phyloP scores from a whole-genome alignment of 768 basidiomycete genomes.

The Panellus pusillus region DNA sequence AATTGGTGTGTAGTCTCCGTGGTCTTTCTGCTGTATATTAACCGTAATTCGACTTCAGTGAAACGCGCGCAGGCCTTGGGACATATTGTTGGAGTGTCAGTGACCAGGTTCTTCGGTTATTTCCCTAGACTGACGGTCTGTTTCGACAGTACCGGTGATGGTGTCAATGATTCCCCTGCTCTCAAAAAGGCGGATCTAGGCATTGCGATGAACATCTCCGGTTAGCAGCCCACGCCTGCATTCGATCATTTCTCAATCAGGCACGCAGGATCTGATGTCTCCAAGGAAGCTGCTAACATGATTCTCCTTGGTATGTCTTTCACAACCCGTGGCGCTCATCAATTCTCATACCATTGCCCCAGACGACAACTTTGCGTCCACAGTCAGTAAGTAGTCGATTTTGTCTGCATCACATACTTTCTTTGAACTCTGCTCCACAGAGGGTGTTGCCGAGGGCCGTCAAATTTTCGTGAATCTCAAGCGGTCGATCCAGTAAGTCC shows the following conservation, averaged over 20 bases:
- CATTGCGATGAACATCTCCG: constrained; percentile 76
- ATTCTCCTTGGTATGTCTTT: constrained; percentile 55
- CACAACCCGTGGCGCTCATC: neutral
- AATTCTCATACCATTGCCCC: neutral
- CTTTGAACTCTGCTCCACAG: constrained; percentile 28
- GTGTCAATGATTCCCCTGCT: constrained; percentile 72
- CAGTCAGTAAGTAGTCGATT: constrained; percentile 52
- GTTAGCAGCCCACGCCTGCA: neutral
- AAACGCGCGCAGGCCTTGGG: constrained; percentile 71
- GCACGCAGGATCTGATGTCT: constrained; percentile 55
- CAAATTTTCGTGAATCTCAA: constrained; percentile 72
- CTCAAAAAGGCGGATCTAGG: constrained; percentile 72
- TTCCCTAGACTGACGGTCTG: constrained; percentile 1
- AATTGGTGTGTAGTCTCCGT: constrained; percentile 46
- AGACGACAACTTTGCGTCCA: constrained; percentile 76
- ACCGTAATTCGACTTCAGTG: constrained; percentile 37
- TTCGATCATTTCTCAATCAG: neutral
- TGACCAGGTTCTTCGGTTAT: constrained; percentile 8
- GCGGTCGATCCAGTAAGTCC: constrained; percentile 61
- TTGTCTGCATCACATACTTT: neutral
- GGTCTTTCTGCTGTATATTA: constrained; percentile 1
- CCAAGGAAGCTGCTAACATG: constrained; percentile 76
- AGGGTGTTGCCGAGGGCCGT: constrained; percentile 69
- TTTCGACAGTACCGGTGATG: constrained; percentile 60
- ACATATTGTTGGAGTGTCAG: constrained; percentile 72